Conservation (phyloP, 768 basidiomycete species). For the Suillus variegatus region DNA sequence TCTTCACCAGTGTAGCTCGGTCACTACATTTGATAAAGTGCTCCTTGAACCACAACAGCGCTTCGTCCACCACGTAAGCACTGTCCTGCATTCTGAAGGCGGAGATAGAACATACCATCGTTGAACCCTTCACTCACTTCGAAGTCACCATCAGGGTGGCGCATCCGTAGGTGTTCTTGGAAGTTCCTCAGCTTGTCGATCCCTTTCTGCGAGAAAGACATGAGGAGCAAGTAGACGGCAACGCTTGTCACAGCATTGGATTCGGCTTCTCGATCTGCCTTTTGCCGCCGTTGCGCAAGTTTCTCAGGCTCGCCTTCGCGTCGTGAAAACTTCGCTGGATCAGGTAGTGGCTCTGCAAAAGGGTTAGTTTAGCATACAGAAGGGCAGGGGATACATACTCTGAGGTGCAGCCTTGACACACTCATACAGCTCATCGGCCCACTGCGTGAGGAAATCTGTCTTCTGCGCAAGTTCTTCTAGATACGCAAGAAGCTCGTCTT, state of each 20-base stretch:
- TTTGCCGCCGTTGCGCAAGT: slow-evolving; percentile 65
- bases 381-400: slow-evolving; percentile 51
- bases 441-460: slow-evolving; percentile 89
- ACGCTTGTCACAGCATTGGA: slow-evolving; percentile 72
- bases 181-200: slow-evolving; percentile 79
- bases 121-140: slow-evolving; percentile 79
- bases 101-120: slow-evolving; percentile 51
- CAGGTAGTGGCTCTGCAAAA: slow-evolving; percentile 70
- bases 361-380: neutral
- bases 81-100: neutral
- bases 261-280: slow-evolving; percentile 78
- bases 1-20: slow-evolving; percentile 85
- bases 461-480: slow-evolving; percentile 95
- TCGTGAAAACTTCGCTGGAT: slow-evolving; percentile 72
- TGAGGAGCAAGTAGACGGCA: slow-evolving; percentile 86
- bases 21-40: slow-evolving; percentile 95
- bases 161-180: slow-evolving; percentile 83
- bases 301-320: slow-evolving; percentile 74
- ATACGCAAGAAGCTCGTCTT: slow-evolving; percentile 76
- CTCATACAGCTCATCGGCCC: slow-evolving; percentile 95
- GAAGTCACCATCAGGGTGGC: slow-evolving; percentile 73
- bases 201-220: slow-evolving; percentile 92
- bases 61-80: slow-evolving; percentile 37
- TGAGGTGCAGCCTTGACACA: slow-evolving; percentile 83
- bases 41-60: slow-evolving; percentile 87